Conservation (phyloP, 306 rosid genomes). For the Quercus mongolica region DNA sequence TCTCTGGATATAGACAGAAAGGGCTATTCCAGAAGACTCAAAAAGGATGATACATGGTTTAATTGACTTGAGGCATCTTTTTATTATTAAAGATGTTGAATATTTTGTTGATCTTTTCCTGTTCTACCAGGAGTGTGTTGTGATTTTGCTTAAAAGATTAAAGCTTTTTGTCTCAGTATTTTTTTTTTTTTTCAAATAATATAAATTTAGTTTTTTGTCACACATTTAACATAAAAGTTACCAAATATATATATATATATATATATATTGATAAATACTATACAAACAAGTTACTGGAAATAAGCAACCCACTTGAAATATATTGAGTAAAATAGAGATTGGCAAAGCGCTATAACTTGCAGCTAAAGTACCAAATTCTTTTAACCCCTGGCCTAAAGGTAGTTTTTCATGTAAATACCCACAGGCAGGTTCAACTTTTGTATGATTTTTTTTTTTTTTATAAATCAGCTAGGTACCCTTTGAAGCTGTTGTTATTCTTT, state of each 20-base stretch:
- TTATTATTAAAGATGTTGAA: too few relatives aligned
- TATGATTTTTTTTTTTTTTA: too few relatives aligned
- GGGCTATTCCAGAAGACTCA: slow-evolving; percentile 15
- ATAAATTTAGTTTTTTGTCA: too few relatives aligned
- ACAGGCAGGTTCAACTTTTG: too few relatives aligned
- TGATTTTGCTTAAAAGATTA: too few relatives aligned
- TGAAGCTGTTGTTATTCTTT: not conserved
- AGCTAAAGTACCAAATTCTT: slow-evolving; percentile 15
- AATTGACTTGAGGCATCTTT: not conserved
- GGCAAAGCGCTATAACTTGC: not conserved
- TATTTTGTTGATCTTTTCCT: not conserved
- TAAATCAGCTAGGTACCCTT: not conserved
- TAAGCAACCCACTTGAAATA: not conserved
- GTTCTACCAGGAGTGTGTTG: not conserved
- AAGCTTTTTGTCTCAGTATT: too few relatives aligned
- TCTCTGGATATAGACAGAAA: not conserved
- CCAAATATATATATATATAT: too few relatives aligned
- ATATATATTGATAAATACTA: too few relatives aligned
- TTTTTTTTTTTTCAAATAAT: too few relatives aligned
- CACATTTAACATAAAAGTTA: too few relatives aligned
- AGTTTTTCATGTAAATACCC: too few relatives aligned
- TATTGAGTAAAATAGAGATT: not conserved
- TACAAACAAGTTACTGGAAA: too few relatives aligned
- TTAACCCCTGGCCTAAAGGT: not conserved
- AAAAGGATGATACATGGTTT: slow-evolving; percentile 16